These are phyloP conservation scores for Globisporangium heterothallicum DNA, from an alignment of 352 stramenopile genomes.

Conservation along the genomic window DNA sequence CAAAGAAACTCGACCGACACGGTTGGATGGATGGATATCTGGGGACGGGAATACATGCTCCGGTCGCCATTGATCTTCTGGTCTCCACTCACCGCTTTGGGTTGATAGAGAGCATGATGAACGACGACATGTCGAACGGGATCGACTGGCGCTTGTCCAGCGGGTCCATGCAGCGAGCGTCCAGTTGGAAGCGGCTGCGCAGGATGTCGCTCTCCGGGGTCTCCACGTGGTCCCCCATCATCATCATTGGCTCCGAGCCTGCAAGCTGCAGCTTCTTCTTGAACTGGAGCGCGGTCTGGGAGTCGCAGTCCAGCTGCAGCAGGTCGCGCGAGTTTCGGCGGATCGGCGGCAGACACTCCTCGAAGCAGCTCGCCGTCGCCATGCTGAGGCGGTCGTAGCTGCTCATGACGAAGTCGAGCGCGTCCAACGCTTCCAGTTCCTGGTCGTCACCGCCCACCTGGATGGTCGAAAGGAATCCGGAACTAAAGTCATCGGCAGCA, in stretches of 20 bases:
- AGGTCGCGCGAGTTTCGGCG: constrained; percentile 12
- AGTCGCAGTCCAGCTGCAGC: constrained; percentile 10
- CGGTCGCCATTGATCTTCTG: not conserved
- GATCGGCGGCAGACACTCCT: constrained; percentile 14
- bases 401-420: constrained; percentile 8
- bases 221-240: constrained; percentile 6
- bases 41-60: not conserved
- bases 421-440: not conserved
- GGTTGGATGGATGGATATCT: not conserved
- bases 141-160: constrained; percentile 5
- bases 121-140: constrained; percentile 14
- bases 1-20: no score
- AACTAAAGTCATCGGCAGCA: constrained; percentile 11
- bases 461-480: constrained; percentile 6
- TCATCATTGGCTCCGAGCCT: not conserved
- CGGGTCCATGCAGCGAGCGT: constrained; percentile 11
- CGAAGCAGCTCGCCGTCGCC: not conserved
- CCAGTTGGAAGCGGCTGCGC: constrained; percentile 7
- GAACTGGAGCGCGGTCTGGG: constrained; percentile 11
- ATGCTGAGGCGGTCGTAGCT: constrained; percentile 8
- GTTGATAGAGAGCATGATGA: constrained; percentile 13
- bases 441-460: not conserved
- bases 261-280: constrained; percentile 15
- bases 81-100: constrained; percentile 10
- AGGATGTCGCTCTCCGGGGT: constrained; percentile 1